These are phyloP conservation scores for Scedosporium minutisporum DNA, from an alignment of 2,329 filamentous ascomycete genomes.

Conservation along the genomic window DNA sequence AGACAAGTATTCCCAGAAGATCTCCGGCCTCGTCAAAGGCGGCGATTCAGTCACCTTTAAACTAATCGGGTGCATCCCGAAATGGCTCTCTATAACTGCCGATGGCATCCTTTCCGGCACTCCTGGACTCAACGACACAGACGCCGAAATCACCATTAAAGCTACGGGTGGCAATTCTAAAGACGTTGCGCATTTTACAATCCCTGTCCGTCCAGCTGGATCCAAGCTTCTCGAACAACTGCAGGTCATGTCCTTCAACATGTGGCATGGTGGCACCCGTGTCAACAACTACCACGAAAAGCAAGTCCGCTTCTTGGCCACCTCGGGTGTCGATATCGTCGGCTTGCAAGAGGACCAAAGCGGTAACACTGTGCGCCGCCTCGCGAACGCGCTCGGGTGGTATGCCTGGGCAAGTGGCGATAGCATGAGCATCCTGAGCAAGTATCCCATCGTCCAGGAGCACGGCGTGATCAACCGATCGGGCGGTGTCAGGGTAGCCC, in stretches of 20 bases:
- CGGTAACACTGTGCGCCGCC: slow-evolving; percentile 19
- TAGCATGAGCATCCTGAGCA: slow-evolving; percentile 23
- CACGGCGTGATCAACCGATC: slow-evolving; percentile 17
- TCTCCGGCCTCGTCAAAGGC: slow-evolving; percentile 23
- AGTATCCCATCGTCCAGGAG: slow-evolving; percentile 26
- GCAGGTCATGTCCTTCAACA: slow-evolving; percentile 27
- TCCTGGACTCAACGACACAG: slow-evolving; percentile 14
- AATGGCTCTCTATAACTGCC: slow-evolving; percentile 23
- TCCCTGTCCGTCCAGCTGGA: slow-evolving; percentile 20
- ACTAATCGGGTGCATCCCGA: slow-evolving; percentile 12
- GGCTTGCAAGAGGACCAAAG: slow-evolving; percentile 25
- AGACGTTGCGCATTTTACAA: slow-evolving; percentile 18
- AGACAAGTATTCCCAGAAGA: slow-evolving; percentile 20
- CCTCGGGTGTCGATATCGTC: slow-evolving; percentile 23
- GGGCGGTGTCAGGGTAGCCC: slow-evolving; percentile 22
- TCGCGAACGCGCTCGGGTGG: slow-evolving; percentile 30
- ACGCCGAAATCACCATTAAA: slow-evolving; percentile 17
- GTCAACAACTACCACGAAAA: slow-evolving; percentile 28
- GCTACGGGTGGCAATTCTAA: slow-evolving; percentile 18
- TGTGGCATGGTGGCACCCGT: slow-evolving; percentile 27
- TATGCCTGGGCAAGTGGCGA: slow-evolving; percentile 23
- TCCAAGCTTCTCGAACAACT: slow-evolving; percentile 22
- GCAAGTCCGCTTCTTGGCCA: slow-evolving; percentile 25
- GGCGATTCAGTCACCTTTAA: slow-evolving; percentile 19
- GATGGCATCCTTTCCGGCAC: slow-evolving; percentile 26